Base-by-base conservation (phyloP, 2,329 filamentous ascomycete species). In the Penicillium janthinellum region DNA sequence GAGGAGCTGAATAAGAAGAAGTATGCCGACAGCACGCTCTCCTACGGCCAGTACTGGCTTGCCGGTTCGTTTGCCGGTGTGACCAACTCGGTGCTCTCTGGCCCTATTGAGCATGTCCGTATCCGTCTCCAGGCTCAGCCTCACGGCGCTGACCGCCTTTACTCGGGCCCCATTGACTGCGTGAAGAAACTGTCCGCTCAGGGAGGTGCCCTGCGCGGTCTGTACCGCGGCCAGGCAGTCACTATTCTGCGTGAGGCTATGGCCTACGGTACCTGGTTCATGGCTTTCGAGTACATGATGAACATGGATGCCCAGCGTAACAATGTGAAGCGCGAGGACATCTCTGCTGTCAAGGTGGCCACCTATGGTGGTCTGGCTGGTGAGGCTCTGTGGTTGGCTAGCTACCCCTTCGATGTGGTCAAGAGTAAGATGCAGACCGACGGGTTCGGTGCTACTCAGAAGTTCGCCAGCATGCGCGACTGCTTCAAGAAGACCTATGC, bases 391-490 rank as follows among this genome's bases (percentile, higher is more conserved):
- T 99, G 95, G 95, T 81, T 99, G 57, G 84, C 85, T 38, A 96
- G 92, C 73, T 99, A 99, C 79, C 95, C 95, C 22, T 90, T 99
- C 66, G 95, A 99, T 78, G 94, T 99, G 31, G 80, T 99, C 79
- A 99, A 99, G 90, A 96, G 92, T 79, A 98, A 96, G 86, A 97
- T 98, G 94, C 95, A 99, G 85, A 96, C 90, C 59, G 95, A 99
- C 79, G 93, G 91, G 0, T 95, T 97, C 73, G 92, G 91, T 2
- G 77, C 73, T 4, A 79, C 84, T 64, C 87, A 88, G 81, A 84
- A 84, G 73, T 99, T 90, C 79, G 86, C 81, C 75, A 88, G 82
- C 57, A 97, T 97, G 94, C 85, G 89, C 54, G 90, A 96, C 78
- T 96, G 91, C 80, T 96, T 98, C 77, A 84, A 82, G 60, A 87